A percentile compares a stretch with the other conserved stretches of the same genome.
phyloP scores from a whole-genome alignment of 1,284 basidiomycete species.

The Phenoliferia sp. region DNA sequence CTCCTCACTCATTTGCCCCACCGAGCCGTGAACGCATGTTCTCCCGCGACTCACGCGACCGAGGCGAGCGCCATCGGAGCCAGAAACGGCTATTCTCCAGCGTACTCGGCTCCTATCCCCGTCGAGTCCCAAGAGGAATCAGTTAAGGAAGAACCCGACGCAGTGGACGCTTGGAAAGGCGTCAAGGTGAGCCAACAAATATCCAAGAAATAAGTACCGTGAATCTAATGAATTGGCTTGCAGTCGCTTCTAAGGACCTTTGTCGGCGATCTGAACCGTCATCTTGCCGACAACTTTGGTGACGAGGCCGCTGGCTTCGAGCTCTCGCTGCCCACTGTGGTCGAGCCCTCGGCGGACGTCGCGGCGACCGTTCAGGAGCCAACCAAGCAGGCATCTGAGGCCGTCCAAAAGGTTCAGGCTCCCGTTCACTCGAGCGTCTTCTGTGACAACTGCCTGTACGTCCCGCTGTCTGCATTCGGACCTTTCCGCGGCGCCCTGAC shows the following conservation, averaged over 20 bases:
- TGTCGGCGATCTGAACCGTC: constrained; percentile 54
- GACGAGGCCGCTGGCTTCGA: constrained; percentile 33
- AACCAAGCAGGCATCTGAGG: neutral
- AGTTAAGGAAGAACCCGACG: constrained; percentile 35
- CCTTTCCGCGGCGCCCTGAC: neutral
- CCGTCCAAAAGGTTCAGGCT: neutral
- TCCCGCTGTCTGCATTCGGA: neutral
- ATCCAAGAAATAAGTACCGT: neutral
- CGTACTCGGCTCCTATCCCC: no score
- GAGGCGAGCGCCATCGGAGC: no score
- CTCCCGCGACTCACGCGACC: no score
- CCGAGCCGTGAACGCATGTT: no score
- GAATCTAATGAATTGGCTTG: neutral
- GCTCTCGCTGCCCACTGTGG: neutral
- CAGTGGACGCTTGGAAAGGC: constrained; percentile 28
- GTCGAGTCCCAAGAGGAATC: no score
- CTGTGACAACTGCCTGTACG: constrained; percentile 23
- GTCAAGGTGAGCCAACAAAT: constrained; percentile 41
- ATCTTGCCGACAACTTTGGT: constrained; percentile 52
- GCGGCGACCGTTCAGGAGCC: neutral
- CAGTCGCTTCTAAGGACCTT: constrained; percentile 53
- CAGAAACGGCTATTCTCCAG: no score
- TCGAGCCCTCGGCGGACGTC: neutral
- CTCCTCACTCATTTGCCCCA: no score
- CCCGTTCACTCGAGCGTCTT: constrained; percentile 20